Base-by-base conservation (phyloP, 75 land plant genomes). In the Ceratopteris richardii region DNA sequence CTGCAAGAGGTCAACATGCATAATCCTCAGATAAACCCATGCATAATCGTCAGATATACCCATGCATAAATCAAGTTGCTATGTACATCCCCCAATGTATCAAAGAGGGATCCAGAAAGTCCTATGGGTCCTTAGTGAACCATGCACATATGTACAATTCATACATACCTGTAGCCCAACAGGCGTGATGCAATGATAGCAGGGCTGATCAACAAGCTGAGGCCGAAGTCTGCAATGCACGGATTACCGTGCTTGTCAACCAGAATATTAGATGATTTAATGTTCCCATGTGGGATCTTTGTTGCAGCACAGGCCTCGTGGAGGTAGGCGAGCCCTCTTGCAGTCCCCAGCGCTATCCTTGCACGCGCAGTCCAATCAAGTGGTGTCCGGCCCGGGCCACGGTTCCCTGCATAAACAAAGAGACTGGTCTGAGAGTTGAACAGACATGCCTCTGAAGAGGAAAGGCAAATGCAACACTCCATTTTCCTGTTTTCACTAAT, bases 371-470 rank as follows among this genome's bases (percentile, higher is more conserved):
- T 74, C 96, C 96, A 90, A 37, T 90, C 91, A 26, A 90, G 57
- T n/a, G 96, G 91, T 20, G 83, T 78, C 19, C 96, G 52, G 4
- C 96, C 96, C 0, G 96, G 91, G 12, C 96, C 96, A 57, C 91
- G 56, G 55, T 90, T 90, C 4, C 96, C 96, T 90, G 73, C 55
- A 50, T 1, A 60, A 20, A 18, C 29, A 26, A 0, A 20, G 29
- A 55, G 7, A 25, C n/a, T 12, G n/a, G 17, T 14, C 21, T 24
- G 28, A 28, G 27, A 55, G 28, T 17, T 25, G 16, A 10, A 25
- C n/a, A 7, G 11, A 18, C 18, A 7, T 9, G n/a, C n/a, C n/a
- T n/a, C n/a, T n/a, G n/a, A n/a, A n/a, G 23, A 18, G 21, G 48
- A 31, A n/a, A 58, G 14, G 14, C 61, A 58, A 13, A 29, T 37